A percentile compares a stretch with the other conserved stretches of the same genome.
Evolutionary conservation across 225 moss, liverwort and hornwort genomes (phyloP).

Genomic region (Antitrichia curtipendula): DNA sequence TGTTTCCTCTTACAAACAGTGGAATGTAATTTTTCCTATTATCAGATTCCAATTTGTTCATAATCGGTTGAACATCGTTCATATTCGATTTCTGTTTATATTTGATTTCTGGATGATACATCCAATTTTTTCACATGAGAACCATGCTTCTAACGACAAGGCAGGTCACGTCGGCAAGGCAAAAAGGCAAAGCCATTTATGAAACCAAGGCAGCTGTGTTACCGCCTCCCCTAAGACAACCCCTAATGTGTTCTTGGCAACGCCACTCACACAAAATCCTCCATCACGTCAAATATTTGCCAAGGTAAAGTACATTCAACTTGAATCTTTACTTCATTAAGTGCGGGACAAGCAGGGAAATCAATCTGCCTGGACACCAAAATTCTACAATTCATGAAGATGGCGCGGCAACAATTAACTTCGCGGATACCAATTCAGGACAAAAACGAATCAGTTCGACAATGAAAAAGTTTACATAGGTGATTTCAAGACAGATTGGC

Average conservation of each 20-base stretch:
- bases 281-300: neutral
- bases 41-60: no score
- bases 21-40: no score
- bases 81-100: no score
- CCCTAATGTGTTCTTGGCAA: neutral
- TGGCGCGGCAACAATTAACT: neutral
- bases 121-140: no score
- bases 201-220: neutral
- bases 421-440: neutral
- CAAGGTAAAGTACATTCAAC: neutral
- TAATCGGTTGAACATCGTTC: no score
- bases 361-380: neutral
- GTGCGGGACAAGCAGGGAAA: neutral
- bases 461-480: neutral
- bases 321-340: neutral
- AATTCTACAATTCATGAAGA: neutral
- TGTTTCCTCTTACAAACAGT: no score
- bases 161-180: no score
- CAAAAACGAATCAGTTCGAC: neutral
- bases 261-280: neutral
- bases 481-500: neutral
- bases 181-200: no score
- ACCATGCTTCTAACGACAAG: no score
- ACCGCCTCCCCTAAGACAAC: no score
- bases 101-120: no score